These are phyloP conservation scores for Punica granatum DNA, from an alignment of 345 rosid species.

Conservation along the genomic window DNA sequence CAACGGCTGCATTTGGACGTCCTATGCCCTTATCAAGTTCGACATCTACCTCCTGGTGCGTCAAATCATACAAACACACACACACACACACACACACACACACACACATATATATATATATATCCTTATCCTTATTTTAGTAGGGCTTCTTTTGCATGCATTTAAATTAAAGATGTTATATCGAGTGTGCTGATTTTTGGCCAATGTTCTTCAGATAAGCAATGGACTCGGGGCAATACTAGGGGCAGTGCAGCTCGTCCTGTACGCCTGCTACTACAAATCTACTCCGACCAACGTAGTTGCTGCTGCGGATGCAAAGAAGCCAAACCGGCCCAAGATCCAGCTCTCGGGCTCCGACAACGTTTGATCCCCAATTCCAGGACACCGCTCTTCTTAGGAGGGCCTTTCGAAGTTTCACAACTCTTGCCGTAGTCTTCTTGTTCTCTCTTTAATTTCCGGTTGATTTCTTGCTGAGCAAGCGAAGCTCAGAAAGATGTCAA, in stretches of 20 bases:
- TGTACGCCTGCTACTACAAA: conserved; percentile 26
- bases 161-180: neutral
- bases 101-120: no score
- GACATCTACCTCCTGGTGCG: conserved; percentile 33
- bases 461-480: no score
- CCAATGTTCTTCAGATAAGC: conserved; percentile 30
- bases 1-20: conserved; percentile 30
- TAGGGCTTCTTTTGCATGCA: no score
- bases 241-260: conserved; percentile 32
- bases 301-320: conserved; percentile 11
- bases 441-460: no score
- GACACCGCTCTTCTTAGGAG: no score
- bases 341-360: no score
- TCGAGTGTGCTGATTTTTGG: no score
- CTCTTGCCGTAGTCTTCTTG: neutral
- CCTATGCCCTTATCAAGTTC: conserved; percentile 34
- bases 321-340: conserved; percentile 20
- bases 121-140: no score
- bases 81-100: no score
- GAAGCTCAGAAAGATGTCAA: neutral
- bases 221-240: conserved; percentile 47
- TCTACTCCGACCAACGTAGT: conserved; percentile 26
- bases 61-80: no score
- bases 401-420: no score
- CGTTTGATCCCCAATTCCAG: no score